phyloP scores from a whole-genome alignment of 495 filamentous ascomycete species.

The Penicillium steckii region DNA sequence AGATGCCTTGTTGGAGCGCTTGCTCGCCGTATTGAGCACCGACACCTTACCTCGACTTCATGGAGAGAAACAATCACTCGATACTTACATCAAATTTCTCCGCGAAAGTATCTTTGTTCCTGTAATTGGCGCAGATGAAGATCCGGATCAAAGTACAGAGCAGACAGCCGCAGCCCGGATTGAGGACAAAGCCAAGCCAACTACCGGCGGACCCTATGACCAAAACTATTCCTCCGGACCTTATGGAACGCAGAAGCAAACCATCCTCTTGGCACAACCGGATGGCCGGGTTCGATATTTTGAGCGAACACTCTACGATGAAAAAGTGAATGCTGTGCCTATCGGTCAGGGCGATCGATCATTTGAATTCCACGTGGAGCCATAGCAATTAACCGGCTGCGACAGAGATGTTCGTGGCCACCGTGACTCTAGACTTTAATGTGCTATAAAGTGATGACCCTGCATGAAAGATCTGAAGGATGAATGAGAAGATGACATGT shows the following conservation, averaged over 20 bases:
- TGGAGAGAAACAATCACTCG: constrained; percentile 52
- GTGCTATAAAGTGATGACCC: constrained; percentile 1
- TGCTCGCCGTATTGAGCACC: constrained; percentile 67
- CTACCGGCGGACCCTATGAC: constrained; percentile 18
- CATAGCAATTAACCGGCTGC: constrained; percentile 10
- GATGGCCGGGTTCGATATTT: constrained; percentile 75
- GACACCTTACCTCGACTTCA: constrained; percentile 67
- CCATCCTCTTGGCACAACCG: constrained; percentile 73
- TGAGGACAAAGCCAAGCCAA: constrained; percentile 18
- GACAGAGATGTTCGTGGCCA: neutral
- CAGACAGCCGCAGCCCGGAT: constrained; percentile 47
- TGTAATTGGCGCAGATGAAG: constrained; percentile 56
- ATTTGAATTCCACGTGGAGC: constrained; percentile 37
- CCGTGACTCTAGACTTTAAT: constrained; percentile 5
- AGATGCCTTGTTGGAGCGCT: constrained; percentile 63
- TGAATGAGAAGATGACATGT: neutral
- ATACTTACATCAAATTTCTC: constrained; percentile 68
- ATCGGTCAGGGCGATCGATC: constrained; percentile 57
- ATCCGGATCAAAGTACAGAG: constrained; percentile 37
- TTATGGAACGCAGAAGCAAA: constrained; percentile 96
- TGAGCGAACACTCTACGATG: constrained; percentile 81
- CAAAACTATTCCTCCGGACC: constrained; percentile 33
- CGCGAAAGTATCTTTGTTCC: constrained; percentile 85
- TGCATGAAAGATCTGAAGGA: neutral
- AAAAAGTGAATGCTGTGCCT: constrained; percentile 57